Percentiles rank a stretch among this genome's conserved stretches.
phyloP scores from a whole-genome alignment of 768 basidiomycete genomes.

The Cystobasidium onofrii region DNA sequence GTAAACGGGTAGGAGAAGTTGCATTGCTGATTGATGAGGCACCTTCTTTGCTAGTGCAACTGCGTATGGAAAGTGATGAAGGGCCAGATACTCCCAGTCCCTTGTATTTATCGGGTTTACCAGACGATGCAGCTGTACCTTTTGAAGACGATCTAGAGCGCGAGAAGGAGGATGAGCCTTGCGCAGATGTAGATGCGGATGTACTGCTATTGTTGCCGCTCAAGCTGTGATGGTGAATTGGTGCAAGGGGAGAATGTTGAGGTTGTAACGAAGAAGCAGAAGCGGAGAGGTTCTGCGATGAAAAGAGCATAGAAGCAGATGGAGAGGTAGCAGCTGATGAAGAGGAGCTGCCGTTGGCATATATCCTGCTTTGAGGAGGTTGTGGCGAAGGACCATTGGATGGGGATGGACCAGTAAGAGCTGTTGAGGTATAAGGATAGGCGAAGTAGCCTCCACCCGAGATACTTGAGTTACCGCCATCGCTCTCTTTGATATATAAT shows the following conservation, averaged over 20 bases:
- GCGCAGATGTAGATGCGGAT: neutral
- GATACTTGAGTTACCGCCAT: neutral
- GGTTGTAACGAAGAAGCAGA: neutral
- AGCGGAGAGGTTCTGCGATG: neutral
- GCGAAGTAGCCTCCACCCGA: constrained; percentile 4
- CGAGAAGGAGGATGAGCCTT: neutral
- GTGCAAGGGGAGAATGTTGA: constrained; percentile 11
- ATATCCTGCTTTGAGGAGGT: neutral
- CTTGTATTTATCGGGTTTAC: neutral
- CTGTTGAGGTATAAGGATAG: constrained; percentile 9
- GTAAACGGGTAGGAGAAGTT: neutral
- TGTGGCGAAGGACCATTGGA: neutral
- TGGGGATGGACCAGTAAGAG: neutral
- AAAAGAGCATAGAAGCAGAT: neutral
- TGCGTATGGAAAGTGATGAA: neutral
- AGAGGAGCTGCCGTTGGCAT: neutral
- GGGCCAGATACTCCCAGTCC: constrained; percentile 1
- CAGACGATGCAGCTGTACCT: neutral
- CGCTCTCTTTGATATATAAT: neutral
- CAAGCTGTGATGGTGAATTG: neutral
- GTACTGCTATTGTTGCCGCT: neutral
- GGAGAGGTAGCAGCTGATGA: constrained; percentile 1
- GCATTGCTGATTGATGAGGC: neutral
- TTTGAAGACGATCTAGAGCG: constrained; percentile 1
- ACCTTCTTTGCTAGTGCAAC: neutral